Conservation (phyloP, 192 early-diverging fungal genomes). For the Podila horticola region DNA sequence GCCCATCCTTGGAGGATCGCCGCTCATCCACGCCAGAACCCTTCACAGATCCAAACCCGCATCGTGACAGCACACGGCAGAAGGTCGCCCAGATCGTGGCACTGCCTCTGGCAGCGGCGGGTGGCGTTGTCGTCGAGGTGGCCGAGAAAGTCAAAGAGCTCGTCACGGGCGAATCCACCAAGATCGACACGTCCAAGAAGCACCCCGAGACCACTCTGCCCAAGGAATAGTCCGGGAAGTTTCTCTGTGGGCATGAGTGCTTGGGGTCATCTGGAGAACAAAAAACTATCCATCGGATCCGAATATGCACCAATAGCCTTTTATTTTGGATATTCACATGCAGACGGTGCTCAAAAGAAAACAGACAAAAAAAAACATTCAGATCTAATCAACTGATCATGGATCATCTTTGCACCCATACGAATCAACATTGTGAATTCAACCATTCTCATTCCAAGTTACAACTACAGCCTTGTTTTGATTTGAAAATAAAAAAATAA, state of each 20-base stretch:
- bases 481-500: conserved; percentile 8
- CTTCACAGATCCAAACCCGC: conserved; percentile 46
- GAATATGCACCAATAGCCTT: too few species aligned
- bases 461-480: not conserved
- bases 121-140: conserved; percentile 30
- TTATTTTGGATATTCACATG: too few species aligned
- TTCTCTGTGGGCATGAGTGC: not conserved
- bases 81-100: conserved; percentile 31
- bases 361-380: too few species aligned
- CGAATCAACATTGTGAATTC: not conserved
- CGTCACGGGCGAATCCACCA: conserved; percentile 24
- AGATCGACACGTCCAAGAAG: conserved; percentile 35
- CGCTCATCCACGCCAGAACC: conserved; percentile 31
- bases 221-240: not conserved
- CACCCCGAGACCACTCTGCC: not conserved
- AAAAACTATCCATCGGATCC: too few species aligned
- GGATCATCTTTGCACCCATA: not conserved
- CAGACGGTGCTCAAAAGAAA: too few species aligned
- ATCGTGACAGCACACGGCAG: conserved; percentile 21
- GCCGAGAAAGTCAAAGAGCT: conserved; percentile 33
- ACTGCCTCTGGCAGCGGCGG: conserved; percentile 33
- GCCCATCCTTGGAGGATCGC: conserved; percentile 11
- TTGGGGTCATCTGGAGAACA: too few species aligned
- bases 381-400: too few species aligned
- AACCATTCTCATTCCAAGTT: not conserved